These are phyloP conservation scores for Rhododendron griersonianum DNA, from an alignment of 148 eudicot species.

Conservation along the genomic window DNA sequence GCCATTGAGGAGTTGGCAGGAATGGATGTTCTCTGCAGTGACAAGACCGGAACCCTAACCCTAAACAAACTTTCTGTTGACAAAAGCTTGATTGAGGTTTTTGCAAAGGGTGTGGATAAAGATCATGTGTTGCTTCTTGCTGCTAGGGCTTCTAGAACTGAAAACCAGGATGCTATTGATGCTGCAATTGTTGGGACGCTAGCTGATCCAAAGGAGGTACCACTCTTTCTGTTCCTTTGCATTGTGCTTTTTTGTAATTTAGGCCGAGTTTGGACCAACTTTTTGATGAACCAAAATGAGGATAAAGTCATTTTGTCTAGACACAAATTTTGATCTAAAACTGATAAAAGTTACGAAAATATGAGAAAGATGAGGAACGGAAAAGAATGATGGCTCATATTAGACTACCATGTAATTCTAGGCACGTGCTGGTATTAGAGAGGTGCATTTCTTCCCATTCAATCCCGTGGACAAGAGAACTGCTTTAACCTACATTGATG, in stretches of 20 bases:
- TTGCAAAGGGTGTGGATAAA: constrained; percentile 78
- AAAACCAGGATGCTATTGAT: constrained; percentile 97
- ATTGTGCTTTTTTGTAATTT: not conserved
- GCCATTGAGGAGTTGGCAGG: constrained; percentile 99
- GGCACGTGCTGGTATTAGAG: constrained; percentile 78
- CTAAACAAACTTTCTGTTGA: constrained; percentile 90
- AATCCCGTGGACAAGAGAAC: constrained; percentile 85
- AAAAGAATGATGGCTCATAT: not conserved
- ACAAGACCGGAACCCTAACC: constrained; percentile 94
- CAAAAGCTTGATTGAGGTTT: constrained; percentile 81
- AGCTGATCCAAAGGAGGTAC: constrained; percentile 97
- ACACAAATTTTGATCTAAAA: not conserved
- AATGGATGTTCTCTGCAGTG: constrained; percentile 98
- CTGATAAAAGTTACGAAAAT: not conserved
- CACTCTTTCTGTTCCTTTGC: not conserved
- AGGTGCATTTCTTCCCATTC: constrained; percentile 79
- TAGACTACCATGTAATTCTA: constrained; percentile 11
- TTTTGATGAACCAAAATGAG: not conserved
- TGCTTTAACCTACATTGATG: constrained; percentile 73
- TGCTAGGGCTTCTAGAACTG: constrained; percentile 89
- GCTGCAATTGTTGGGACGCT: constrained; percentile 92
- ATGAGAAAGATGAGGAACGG: constrained; percentile 11
- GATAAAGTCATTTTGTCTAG: not conserved
- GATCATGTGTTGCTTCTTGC: constrained; percentile 75
- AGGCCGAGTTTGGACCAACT: not conserved